These are phyloP conservation scores for Trichoderma asperelloides DNA, from an alignment of 495 filamentous ascomycete species.

Conservation along the genomic window DNA sequence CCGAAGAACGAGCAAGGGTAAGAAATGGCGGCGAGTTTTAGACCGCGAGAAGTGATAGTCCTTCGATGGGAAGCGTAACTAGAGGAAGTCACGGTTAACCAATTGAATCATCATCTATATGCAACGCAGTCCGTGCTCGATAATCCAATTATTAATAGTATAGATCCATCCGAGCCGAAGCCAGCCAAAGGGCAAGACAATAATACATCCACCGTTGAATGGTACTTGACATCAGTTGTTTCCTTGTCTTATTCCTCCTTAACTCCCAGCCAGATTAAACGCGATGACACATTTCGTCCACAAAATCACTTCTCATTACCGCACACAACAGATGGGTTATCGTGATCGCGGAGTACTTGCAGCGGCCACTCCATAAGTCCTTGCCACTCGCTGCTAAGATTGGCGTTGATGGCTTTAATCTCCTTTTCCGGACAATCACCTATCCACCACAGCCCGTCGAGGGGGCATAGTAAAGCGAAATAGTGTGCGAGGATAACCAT, in stretches of 20 bases:
- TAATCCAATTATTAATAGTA: not conserved
- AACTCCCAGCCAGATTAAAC: not conserved
- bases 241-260: too few species aligned
- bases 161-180: not conserved
- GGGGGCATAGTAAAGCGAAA: not conserved
- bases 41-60: not conserved
- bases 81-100: not conserved
- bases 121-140: not conserved
- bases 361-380: not conserved
- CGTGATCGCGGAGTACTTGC: not conserved
- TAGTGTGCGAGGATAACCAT: slow-evolving; percentile 1
- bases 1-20: not conserved
- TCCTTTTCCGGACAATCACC: not conserved
- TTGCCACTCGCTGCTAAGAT: not conserved
- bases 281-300: not conserved
- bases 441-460: not conserved
- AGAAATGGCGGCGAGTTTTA: not conserved
- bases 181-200: not conserved
- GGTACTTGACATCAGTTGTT: too few species aligned
- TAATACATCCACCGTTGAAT: too few species aligned
- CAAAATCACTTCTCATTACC: not conserved
- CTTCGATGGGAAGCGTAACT: not conserved
- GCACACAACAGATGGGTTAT: not conserved
- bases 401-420: not conserved
- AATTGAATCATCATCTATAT: not conserved